These are phyloP conservation scores for Linderniella brevidens DNA, from an alignment of 257 asterid species.

Conservation along the genomic window DNA sequence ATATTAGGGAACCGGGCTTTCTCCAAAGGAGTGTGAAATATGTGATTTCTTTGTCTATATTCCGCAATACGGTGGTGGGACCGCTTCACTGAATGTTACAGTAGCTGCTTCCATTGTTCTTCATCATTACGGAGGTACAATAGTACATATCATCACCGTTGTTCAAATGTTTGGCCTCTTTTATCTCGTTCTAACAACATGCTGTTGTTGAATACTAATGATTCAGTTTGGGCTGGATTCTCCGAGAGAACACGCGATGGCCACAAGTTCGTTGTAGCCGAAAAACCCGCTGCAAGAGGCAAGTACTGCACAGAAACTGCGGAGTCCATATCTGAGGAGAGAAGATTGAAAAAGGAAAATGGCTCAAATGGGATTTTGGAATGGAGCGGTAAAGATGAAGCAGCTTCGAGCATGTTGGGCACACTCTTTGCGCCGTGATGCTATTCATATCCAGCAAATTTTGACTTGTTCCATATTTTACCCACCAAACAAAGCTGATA, in stretches of 20 bases:
- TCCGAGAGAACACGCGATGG: slow-evolving; percentile 92
- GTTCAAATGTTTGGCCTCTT: neutral
- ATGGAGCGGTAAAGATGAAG: slow-evolving; percentile 30
- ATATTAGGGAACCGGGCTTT: slow-evolving; percentile 82
- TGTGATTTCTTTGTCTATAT: slow-evolving; percentile 87
- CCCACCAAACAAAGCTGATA: too few species aligned
- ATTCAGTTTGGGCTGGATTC: slow-evolving; percentile 95
- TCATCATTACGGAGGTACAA: slow-evolving; percentile 85
- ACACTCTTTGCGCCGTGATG: slow-evolving; percentile 36
- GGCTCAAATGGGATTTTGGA: slow-evolving; percentile 43
- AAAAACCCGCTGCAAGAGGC: slow-evolving; percentile 36
- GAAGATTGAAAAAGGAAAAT: slow-evolving; percentile 53
- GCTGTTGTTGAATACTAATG: too few species aligned
- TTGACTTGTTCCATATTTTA: too few species aligned
- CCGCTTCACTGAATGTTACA: slow-evolving; percentile 90
- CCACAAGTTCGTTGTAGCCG: slow-evolving; percentile 73
- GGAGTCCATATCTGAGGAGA: slow-evolving; percentile 62
- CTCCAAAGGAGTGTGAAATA: slow-evolving; percentile 85
- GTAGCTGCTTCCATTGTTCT: slow-evolving; percentile 89
- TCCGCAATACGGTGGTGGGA: slow-evolving; percentile 93
- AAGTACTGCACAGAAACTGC: slow-evolving; percentile 49
- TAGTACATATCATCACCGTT: neutral
- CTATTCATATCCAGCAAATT: too few species aligned
- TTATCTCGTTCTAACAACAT: neutral
- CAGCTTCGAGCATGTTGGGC: slow-evolving; percentile 54